Base-by-base conservation (phyloP, 257 asterid species). In the Thymus mandschuricus region DNA sequence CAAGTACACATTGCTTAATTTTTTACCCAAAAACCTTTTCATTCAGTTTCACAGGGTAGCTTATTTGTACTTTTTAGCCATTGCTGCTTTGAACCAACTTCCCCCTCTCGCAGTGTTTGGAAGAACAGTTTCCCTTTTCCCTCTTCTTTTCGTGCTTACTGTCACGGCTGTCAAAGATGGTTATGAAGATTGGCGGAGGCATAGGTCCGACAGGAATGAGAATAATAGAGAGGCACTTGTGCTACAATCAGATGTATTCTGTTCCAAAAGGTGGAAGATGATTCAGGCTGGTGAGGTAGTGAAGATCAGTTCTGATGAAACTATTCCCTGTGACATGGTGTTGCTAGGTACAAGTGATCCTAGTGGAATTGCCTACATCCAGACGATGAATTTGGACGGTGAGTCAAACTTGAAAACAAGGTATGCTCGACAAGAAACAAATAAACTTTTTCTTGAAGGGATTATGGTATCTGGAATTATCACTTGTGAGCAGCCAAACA, bases 101-200 rank as follows among this genome's bases (percentile, higher is more conserved):
- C 99, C 98, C 27, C 98, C 99, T 72, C 96, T 95, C 71, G 99
- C 99, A 30, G 98, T 95, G 64, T 95, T 95, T 79, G 99, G 99
- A 74, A 88, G 99, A 80, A 92, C 96, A 1, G 99, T 85, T 75
- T 95, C 99, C 59, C 96, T 89, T 70, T 87, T 95, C 75, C 99
- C 99, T 57, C 98, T 95, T 82, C 95, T 95, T 68, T 92, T 95
- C 46, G 99, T 95, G 75, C 99, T 95, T 68, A 77, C 96, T 49
- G 98, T 95, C 68, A 95, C 99, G 8, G 99, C 99, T 70, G 86
- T 95, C 58, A 95, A 95, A 84, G 99, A 95, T 83, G 98, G 98
- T 58, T 95, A 95, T 75, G 98, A 94, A 84, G 99, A 95, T 80
- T 95, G 98, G 99, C 85, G 99, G 78, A 85, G 99, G 64, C 99